These are phyloP conservation scores for Fusarium nurragi DNA, from an alignment of 2,329 filamentous ascomycete genomes.

Conservation along the genomic window DNA sequence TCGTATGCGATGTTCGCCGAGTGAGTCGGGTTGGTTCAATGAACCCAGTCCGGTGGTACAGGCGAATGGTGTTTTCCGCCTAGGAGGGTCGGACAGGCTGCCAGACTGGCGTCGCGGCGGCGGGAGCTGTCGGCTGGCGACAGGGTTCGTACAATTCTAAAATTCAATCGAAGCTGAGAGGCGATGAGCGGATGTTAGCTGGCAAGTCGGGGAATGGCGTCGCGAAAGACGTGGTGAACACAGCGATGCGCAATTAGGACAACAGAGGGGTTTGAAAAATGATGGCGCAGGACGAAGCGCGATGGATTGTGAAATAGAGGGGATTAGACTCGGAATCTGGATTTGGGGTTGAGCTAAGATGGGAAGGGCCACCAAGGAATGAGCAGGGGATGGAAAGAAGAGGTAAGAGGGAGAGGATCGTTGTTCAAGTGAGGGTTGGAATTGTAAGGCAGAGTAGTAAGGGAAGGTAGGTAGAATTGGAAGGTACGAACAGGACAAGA, in stretches of 20 bases:
- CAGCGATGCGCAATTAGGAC: constrained; percentile 15
- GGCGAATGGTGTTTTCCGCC: constrained; percentile 26
- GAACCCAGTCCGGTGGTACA: constrained; percentile 27
- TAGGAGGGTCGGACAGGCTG: constrained; percentile 35
- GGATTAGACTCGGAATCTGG: constrained; percentile 34
- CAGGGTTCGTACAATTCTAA: constrained; percentile 34
- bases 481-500: constrained; percentile 9
- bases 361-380: constrained; percentile 31
- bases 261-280: constrained; percentile 26
- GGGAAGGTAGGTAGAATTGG: background rate
- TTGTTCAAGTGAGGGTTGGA: constrained; percentile 27
- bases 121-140: constrained; percentile 31
- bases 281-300: constrained; percentile 32
- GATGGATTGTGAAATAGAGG: constrained; percentile 27
- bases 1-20: constrained; percentile 20
- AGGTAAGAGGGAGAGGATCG: constrained; percentile 30
- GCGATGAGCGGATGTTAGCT: constrained; percentile 26
- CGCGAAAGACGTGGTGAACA: constrained; percentile 20
- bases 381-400: constrained; percentile 31
- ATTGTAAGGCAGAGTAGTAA: constrained; percentile 11
- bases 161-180: constrained; percentile 34
- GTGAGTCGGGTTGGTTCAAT: constrained; percentile 24
- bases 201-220: constrained; percentile 5
- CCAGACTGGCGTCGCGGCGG: constrained; percentile 33
- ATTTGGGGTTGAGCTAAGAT: constrained; percentile 30